These are phyloP conservation scores for Ogataea parapolymorpha DNA, from an alignment of 805 yeast species.

Conservation along the genomic window DNA sequence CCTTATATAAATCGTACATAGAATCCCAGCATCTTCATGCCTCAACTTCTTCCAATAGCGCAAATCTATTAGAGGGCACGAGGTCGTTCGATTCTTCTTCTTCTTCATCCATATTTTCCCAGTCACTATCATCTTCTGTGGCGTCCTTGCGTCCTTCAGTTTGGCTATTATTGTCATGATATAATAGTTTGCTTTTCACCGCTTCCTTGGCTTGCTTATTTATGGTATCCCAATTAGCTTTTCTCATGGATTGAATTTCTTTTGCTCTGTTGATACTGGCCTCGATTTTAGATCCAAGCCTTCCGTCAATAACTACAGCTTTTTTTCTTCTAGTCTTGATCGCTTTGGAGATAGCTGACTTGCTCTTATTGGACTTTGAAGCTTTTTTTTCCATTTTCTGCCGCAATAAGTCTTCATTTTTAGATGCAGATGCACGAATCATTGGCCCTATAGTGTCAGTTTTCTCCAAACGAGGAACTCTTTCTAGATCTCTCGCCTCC, in stretches of 20 bases:
- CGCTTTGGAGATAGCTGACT: conserved; percentile 27
- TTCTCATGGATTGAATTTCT: conserved; percentile 58
- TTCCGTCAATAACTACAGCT: conserved; percentile 51
- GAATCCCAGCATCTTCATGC: conserved; percentile 11
- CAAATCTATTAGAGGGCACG: conserved; percentile 24
- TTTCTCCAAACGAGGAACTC: conserved; percentile 56
- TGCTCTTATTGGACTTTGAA: conserved; percentile 11
- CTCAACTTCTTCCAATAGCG: conserved; percentile 27
- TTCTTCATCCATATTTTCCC: conserved; percentile 23
- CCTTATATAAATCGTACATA: conserved; percentile 6
- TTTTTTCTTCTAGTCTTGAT: conserved; percentile 41
- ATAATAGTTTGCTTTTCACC: conserved; percentile 13
- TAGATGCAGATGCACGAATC: conserved; percentile 57
- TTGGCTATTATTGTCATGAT: neutral
- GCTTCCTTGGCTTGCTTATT: conserved; percentile 45
- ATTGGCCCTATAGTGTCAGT: conserved; percentile 61
- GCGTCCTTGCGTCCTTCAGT: conserved; percentile 8
- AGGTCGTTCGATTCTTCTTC: conserved; percentile 6
- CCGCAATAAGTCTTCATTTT: conserved; percentile 59
- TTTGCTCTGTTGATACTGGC: conserved; percentile 63
- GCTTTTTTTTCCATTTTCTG: conserved; percentile 47
- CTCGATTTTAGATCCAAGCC: conserved; percentile 57
- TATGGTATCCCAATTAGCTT: conserved; percentile 70
- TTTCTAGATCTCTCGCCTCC: conserved; percentile 45
- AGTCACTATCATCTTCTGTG: conserved; percentile 18